A percentile compares a stretch with the other conserved stretches of the same genome.
phyloP scores from a whole-genome alignment of 1,284 basidiomycete species.

The Irpex lacteus region DNA sequence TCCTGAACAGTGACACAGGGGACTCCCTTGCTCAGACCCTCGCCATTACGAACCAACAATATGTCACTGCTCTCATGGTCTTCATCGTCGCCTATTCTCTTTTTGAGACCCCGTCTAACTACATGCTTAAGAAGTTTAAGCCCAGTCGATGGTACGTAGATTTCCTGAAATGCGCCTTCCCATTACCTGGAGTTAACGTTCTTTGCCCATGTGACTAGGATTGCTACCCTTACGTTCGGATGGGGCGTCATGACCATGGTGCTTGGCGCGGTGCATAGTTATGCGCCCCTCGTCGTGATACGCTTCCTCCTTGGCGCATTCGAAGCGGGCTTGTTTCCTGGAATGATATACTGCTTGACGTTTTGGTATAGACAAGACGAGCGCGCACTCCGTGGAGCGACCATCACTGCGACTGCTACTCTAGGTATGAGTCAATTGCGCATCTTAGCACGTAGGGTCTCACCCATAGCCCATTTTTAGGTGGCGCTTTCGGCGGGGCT shows the following conservation, averaged over 20 bases:
- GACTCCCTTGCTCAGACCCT: conserved; percentile 30
- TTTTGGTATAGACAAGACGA: conserved; percentile 41
- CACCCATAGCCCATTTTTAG: conserved; percentile 14
- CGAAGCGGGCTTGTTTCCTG: conserved; percentile 66
- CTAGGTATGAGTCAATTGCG: neutral
- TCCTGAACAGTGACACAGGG: conserved; percentile 31
- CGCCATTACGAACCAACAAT: conserved; percentile 29
- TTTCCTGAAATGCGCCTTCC: conserved; percentile 29
- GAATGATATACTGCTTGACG: conserved; percentile 44
- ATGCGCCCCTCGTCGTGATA: conserved; percentile 37
- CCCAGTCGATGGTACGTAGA: conserved; percentile 32
- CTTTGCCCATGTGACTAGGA: conserved; percentile 11
- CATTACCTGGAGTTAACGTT: conserved; percentile 15
- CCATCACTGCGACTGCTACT: conserved; percentile 32
- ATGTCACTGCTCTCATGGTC: conserved; percentile 34
- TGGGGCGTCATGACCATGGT: conserved; percentile 41
- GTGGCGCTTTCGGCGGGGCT: neutral
- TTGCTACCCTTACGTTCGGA: conserved; percentile 36
- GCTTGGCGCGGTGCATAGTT: conserved; percentile 32
- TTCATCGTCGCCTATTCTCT: conserved; percentile 36
- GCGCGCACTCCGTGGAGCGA: conserved; percentile 36
- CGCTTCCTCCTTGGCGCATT: conserved; percentile 61
- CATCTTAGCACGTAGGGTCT: conserved; percentile 5
- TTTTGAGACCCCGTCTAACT: conserved; percentile 37
- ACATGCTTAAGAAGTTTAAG: conserved; percentile 41